Conservation (phyloP, 352 stramenopile species). For the Phytophthora pseudosyringae region DNA sequence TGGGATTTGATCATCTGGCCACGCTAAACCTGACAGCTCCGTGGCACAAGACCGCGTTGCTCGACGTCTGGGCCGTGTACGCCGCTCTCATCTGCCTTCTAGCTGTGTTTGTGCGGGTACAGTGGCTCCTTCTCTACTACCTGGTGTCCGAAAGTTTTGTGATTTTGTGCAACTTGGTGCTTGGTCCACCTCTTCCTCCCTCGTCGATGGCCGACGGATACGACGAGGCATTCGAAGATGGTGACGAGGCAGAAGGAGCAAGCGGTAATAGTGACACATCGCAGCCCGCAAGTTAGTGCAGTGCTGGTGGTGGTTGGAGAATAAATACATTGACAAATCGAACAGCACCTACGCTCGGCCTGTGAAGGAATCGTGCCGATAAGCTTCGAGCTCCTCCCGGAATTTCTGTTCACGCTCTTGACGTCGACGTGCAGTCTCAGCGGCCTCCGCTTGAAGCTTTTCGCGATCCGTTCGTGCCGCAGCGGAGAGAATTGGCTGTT, state of each 20-base stretch:
- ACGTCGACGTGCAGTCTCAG: conserved; percentile 33
- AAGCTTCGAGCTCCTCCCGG: conserved; percentile 64
- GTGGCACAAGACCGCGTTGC: conserved; percentile 81
- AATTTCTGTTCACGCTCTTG: conserved; percentile 59
- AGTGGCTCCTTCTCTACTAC: conserved; percentile 78
- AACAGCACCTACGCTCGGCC: conserved; percentile 24
- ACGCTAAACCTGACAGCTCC: conserved; percentile 70
- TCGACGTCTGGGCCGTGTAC: conserved; percentile 86
- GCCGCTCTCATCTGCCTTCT: conserved; percentile 72
- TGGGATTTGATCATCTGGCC: conserved; percentile 67
- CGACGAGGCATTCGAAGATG: conserved; percentile 32
- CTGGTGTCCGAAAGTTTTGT: conserved; percentile 51
- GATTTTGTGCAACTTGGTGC: conserved; percentile 48
- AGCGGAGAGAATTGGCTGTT: conserved; percentile 60
- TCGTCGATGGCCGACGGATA: conserved; percentile 31
- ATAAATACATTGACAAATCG: conserved; percentile 27
- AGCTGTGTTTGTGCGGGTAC: conserved; percentile 61
- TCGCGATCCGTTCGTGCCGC: conserved; percentile 40
- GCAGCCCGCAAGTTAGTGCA: conserved; percentile 20
- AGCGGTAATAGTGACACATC: conserved; percentile 25
- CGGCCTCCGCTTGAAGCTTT: conserved; percentile 31
- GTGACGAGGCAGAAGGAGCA: conserved; percentile 9
- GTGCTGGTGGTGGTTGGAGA: conserved; percentile 3
- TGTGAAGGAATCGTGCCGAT: conserved; percentile 36
- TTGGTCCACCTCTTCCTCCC: conserved; percentile 39